A percentile compares a stretch with the other conserved stretches of the same genome.
Conservation (phyloP, 768 basidiomycete genomes). For the Suillus hirtellus region DNA sequence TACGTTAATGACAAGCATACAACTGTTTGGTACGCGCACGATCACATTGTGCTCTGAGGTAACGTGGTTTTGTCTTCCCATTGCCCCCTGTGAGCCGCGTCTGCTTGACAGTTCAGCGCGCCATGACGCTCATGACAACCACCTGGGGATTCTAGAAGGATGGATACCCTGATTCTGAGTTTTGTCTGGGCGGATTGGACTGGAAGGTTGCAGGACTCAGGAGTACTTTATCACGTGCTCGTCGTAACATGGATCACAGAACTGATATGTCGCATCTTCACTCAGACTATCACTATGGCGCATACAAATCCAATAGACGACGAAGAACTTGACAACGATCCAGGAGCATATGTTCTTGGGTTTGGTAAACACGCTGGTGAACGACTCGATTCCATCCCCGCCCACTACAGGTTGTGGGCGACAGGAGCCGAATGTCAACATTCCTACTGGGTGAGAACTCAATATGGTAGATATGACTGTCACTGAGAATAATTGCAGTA, state of each 20-base stretch:
- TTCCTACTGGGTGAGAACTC: constrained; percentile 16
- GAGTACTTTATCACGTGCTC: background rate
- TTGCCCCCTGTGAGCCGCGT: constrained; percentile 98
- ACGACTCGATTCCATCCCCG: constrained; percentile 8
- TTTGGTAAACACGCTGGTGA: background rate
- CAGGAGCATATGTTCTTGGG: constrained; percentile 21
- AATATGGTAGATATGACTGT: too few relatives aligned
- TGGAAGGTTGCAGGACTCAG: constrained; percentile 36
- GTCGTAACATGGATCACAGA: background rate
- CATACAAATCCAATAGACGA: background rate
- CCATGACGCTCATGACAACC: constrained; percentile 89
- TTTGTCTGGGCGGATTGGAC: constrained; percentile 31
- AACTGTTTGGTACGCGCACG: constrained; percentile 88
- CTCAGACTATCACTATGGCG: background rate
- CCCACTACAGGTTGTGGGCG: constrained; percentile 14
- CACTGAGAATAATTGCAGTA: constrained; percentile 17
- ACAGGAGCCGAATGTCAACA: background rate
- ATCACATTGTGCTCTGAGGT: constrained; percentile 88
- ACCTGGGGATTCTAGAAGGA: too few relatives aligned
- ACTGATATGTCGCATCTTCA: background rate
- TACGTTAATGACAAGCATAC: constrained; percentile 89
- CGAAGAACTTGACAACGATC: constrained; percentile 10
- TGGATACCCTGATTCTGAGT: constrained; percentile 75
- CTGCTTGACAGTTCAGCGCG: constrained; percentile 74
- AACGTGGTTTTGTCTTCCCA: constrained; percentile 92